Evolutionary conservation across 2,329 filamentous ascomycete genomes (phyloP).

Genomic region (Xylaria sp.): DNA sequence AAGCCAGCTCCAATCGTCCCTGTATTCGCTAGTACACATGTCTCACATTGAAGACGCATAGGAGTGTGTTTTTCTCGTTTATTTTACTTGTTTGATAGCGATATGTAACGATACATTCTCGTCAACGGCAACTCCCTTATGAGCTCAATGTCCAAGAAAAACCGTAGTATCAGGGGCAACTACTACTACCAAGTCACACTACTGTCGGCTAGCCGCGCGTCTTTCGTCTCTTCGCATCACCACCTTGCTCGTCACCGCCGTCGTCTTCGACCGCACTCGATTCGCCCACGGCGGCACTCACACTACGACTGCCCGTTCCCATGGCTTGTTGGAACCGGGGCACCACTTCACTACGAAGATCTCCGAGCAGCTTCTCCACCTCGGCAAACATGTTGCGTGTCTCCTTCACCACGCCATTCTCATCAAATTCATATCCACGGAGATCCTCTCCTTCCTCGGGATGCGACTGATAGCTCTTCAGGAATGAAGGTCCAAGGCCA

Average conservation of each 20-base stretch:
- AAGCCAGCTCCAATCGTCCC: too few species aligned
- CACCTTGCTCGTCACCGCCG: conserved; percentile 39
- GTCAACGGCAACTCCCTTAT: neutral
- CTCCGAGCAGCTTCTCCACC: conserved; percentile 71
- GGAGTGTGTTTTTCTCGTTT: neutral
- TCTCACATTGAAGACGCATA: neutral
- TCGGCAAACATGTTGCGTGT: conserved; percentile 85
- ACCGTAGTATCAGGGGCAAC: neutral
- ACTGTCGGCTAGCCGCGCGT: conserved; percentile 26
- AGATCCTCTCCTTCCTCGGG: conserved; percentile 36
- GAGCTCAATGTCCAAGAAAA: neutral
- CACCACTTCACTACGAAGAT: conserved; percentile 67
- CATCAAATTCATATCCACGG: conserved; percentile 63
- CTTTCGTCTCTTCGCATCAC: conserved; percentile 36
- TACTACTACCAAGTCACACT: neutral
- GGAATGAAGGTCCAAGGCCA: conserved; percentile 60
- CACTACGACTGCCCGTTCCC: conserved; percentile 28
- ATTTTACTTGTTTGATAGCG: neutral
- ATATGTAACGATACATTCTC: conserved; percentile 1
- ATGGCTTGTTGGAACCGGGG: conserved; percentile 37
- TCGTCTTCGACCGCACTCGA: conserved; percentile 45
- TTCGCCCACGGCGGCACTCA: conserved; percentile 37
- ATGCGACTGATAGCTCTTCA: conserved; percentile 37
- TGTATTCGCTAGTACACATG: neutral
- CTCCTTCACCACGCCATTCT: conserved; percentile 82